These are phyloP conservation scores for Leccinum subgranulosum DNA, from an alignment of 768 basidiomycete species.

Conservation along the genomic window DNA sequence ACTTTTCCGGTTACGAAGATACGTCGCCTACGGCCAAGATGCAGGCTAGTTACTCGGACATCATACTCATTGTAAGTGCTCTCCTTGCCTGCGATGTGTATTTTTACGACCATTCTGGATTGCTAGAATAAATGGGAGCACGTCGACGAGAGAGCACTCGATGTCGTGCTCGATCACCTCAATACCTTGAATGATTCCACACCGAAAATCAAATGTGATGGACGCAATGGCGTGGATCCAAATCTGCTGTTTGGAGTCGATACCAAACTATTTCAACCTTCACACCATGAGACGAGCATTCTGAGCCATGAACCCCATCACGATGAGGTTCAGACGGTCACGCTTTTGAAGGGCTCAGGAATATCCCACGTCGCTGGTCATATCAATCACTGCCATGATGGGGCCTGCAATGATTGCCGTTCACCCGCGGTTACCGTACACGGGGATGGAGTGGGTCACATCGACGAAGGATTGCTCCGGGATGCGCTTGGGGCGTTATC, in stretches of 20 bases:
- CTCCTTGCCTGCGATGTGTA: not conserved
- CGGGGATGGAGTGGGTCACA: slow-evolving; percentile 6
- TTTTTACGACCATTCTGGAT: slow-evolving; percentile 1
- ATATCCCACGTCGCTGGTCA: slow-evolving; percentile 15
- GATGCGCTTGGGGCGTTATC: slow-evolving; percentile 50
- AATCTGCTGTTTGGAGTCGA: slow-evolving; percentile 85
- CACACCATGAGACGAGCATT: not conserved
- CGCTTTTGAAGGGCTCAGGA: slow-evolving; percentile 47
- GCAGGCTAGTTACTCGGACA: slow-evolving; percentile 94
- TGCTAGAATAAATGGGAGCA: slow-evolving; percentile 88
- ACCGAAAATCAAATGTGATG: slow-evolving; percentile 73
- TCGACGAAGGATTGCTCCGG: slow-evolving; percentile 36
- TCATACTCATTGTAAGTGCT: slow-evolving; percentile 72
- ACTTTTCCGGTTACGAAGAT: slow-evolving; percentile 92
- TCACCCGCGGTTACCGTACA: not conserved
- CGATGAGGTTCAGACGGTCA: slow-evolving; percentile 84
- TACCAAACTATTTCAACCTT: slow-evolving; percentile 63
- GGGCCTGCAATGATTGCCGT: slow-evolving; percentile 3
- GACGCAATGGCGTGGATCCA: slow-evolving; percentile 67
- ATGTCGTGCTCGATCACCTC: slow-evolving; percentile 82
- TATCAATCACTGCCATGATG: slow-evolving; percentile 17
- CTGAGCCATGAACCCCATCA: slow-evolving; percentile 45
- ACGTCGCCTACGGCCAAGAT: slow-evolving; percentile 88
- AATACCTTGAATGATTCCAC: slow-evolving; percentile 88
- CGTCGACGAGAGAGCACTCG: slow-evolving; percentile 72